Percentiles rank a stretch among this genome's conserved stretches.
These are phyloP conservation scores for Sarcodon aspratus DNA, from an alignment of 768 basidiomycete genomes.

Conservation along the genomic window DNA sequence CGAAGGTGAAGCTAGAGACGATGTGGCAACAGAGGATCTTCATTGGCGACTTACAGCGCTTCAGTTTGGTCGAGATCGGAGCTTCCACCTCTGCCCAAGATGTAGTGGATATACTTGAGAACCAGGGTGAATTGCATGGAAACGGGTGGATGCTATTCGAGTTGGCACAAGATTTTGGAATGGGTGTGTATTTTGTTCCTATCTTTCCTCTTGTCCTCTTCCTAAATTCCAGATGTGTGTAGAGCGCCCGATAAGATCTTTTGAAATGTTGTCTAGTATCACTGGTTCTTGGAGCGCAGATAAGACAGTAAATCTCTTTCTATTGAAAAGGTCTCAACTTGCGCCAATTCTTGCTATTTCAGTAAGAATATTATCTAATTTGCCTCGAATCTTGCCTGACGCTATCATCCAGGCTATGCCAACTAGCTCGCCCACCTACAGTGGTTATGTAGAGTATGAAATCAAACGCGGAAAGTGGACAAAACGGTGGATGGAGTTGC, in stretches of 20 bases:
- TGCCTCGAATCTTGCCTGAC: slow-evolving; percentile 10
- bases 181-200: slow-evolving; percentile 48
- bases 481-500: slow-evolving; percentile 81
- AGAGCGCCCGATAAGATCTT: slow-evolving; percentile 89
- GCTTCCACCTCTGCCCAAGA: slow-evolving; percentile 61
- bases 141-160: slow-evolving; percentile 88
- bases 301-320: slow-evolving; percentile 67
- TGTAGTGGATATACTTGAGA: slow-evolving; percentile 53
- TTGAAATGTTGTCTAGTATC: slow-evolving; percentile 72
- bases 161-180: slow-evolving; percentile 81
- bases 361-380: slow-evolving; percentile 25
- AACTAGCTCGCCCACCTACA: slow-evolving; percentile 26
- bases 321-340: slow-evolving; percentile 66
- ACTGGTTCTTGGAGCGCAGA: slow-evolving; percentile 84
- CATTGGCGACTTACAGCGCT: slow-evolving; percentile 65
- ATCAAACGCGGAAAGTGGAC: slow-evolving; percentile 90
- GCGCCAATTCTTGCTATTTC: slow-evolving; percentile 46
- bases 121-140: slow-evolving; percentile 54
- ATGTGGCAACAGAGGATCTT: slow-evolving; percentile 61
- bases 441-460: slow-evolving; percentile 80
- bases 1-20: slow-evolving; percentile 7
- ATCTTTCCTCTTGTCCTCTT: neutral
- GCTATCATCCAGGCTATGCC: slow-evolving; percentile 39
- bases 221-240: slow-evolving; percentile 3
- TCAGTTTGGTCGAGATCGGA: slow-evolving; percentile 62